A percentile compares a stretch with the other conserved stretches of the same genome.
Evolutionary conservation across 768 basidiomycete species (phyloP).

Genomic region (Brasilioporus rufonigricans): DNA sequence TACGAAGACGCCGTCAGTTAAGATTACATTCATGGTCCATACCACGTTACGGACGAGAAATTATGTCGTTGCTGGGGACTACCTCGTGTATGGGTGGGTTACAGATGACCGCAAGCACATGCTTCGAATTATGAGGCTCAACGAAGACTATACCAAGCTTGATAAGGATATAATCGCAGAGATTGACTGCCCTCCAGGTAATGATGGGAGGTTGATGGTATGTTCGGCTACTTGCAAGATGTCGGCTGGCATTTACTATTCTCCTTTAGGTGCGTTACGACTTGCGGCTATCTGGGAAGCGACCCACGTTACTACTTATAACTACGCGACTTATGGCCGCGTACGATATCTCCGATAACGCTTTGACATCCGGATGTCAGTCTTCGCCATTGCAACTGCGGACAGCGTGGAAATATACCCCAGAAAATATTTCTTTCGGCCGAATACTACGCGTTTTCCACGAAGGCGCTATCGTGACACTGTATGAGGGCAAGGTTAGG

Average conservation of each 20-base stretch:
- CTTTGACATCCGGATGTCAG: conserved; percentile 9
- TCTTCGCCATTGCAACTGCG: conserved; percentile 9
- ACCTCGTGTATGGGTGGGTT: conserved; percentile 31
- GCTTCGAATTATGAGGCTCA: conserved; percentile 30
- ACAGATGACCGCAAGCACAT: conserved; percentile 28
- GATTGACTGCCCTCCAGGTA: conserved; percentile 29
- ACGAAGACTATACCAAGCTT: conserved; percentile 22
- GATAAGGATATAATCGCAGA: conserved; percentile 23
- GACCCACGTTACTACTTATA: conserved; percentile 23
- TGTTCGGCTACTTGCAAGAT: not conserved
- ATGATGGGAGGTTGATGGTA: conserved; percentile 28
- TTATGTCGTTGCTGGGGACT: conserved; percentile 23
- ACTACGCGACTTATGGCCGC: conserved; percentile 30
- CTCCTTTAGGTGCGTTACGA: conserved; percentile 27
- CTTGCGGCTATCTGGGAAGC: conserved; percentile 25
- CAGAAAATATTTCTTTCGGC: conserved; percentile 25
- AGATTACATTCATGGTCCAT: conserved; percentile 25
- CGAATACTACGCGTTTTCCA: conserved; percentile 28
- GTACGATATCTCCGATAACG: conserved; percentile 25
- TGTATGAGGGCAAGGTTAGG: conserved; percentile 25
- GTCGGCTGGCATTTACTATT: not conserved
- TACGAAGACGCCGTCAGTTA: conserved; percentile 26
- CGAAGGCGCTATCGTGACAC: conserved; percentile 25
- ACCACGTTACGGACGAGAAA: conserved; percentile 24
- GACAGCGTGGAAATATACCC: conserved; percentile 18